These are phyloP conservation scores for Eragrostis nindensis DNA, from an alignment of 176 grass and related monocot genomes.

Conservation along the genomic window DNA sequence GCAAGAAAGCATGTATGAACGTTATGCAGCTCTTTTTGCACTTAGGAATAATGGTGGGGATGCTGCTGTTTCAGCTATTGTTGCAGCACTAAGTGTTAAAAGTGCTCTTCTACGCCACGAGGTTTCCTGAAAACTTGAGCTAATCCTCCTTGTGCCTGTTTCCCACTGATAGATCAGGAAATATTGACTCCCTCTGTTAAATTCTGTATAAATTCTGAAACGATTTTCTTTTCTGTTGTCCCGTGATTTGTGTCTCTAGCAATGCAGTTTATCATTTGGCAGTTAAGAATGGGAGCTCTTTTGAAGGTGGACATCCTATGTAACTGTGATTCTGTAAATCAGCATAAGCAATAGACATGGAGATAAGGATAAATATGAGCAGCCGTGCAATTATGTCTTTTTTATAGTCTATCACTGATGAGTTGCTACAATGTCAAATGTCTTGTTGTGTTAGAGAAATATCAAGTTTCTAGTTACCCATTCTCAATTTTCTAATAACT, in stretches of 20 bases:
- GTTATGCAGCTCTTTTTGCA: slow-evolving; percentile 91
- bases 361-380: not conserved
- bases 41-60: slow-evolving; percentile 83
- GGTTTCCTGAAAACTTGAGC: slow-evolving; percentile 51
- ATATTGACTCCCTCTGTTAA: no score
- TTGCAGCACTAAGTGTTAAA: slow-evolving; percentile 68
- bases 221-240: not conserved
- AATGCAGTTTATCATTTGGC: not conserved
- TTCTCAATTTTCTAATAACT: not conserved
- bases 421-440: not conserved
- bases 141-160: not conserved
- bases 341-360: not conserved
- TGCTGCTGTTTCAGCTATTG: slow-evolving; percentile 71
- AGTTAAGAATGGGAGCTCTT: not conserved
- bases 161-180: not conserved
- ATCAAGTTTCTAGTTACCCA: not conserved
- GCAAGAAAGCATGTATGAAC: slow-evolving; percentile 85
- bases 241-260: not conserved
- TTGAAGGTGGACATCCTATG: not conserved
- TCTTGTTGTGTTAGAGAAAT: not conserved
- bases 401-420: not conserved
- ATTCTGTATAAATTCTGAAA: no score
- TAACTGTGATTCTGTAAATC: not conserved
- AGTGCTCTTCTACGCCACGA: slow-evolving; percentile 91
- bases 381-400: not conserved